Evolutionary conservation across 768 basidiomycete genomes (phyloP).

Genomic region (Rhizopogon vinicolor): DNA sequence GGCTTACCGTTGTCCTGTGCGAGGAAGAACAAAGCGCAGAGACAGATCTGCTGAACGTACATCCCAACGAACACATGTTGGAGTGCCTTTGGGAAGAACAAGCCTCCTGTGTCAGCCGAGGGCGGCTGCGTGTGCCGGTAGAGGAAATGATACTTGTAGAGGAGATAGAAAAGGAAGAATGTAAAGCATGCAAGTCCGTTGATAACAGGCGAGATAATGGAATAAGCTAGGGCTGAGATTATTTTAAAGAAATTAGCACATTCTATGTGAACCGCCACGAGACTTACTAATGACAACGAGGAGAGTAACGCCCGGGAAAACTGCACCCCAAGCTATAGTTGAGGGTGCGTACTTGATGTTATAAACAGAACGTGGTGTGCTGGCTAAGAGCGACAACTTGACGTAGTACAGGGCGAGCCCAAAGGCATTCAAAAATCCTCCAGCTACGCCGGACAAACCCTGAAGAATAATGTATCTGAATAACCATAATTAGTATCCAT

Average conservation of each 20-base stretch:
- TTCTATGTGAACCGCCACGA: background rate
- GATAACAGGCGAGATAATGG: slow-evolving; percentile 89
- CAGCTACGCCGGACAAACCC: slow-evolving; percentile 74
- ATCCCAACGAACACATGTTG: slow-evolving; percentile 91
- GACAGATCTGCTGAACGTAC: slow-evolving; percentile 86
- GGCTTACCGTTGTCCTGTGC: slow-evolving; percentile 51
- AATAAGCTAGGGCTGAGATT: slow-evolving; percentile 64
- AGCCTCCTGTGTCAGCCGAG: slow-evolving; percentile 78
- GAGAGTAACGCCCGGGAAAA: slow-evolving; percentile 68
- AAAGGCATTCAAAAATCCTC: slow-evolving; percentile 69
- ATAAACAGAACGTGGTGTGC: slow-evolving; percentile 85
- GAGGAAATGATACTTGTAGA: slow-evolving; percentile 86
- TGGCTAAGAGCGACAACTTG: slow-evolving; percentile 81
- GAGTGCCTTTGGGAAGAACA: slow-evolving; percentile 94
- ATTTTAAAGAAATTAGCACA: background rate
- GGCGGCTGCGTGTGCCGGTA: slow-evolving; percentile 72
- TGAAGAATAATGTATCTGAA: slow-evolving; percentile 72
- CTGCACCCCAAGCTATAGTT: slow-evolving; percentile 70
- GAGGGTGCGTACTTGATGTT: slow-evolving; percentile 70
- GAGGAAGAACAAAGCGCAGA: slow-evolving; percentile 90
- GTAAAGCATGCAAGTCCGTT: slow-evolving; percentile 81
- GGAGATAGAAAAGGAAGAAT: slow-evolving; percentile 79
- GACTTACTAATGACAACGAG: slow-evolving; percentile 76
- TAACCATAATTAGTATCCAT: background rate
- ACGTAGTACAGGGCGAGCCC: slow-evolving; percentile 81